phyloP scores from a whole-genome alignment of 2,329 filamentous ascomycete species.

The Beauveria brongniartii region DNA sequence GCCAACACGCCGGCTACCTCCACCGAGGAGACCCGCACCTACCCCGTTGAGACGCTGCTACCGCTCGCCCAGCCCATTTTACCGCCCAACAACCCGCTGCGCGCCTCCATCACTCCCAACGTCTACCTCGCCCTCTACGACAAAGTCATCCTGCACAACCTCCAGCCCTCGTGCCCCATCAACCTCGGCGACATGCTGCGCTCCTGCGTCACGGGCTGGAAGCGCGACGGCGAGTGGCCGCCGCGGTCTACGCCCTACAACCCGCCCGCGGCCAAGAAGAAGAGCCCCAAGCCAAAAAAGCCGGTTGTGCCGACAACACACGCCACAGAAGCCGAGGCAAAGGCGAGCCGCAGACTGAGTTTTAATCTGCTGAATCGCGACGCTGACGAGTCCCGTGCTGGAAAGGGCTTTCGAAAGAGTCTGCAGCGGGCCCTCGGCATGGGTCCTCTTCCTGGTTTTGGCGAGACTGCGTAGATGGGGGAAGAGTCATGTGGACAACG shows the following conservation, averaged over 20 bases:
- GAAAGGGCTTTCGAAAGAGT: slow-evolving; percentile 37
- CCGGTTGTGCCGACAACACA: slow-evolving; percentile 13
- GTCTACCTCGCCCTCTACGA: slow-evolving; percentile 80
- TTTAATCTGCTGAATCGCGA: slow-evolving; percentile 39
- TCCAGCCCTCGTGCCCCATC: slow-evolving; percentile 80
- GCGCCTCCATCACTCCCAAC: slow-evolving; percentile 63
- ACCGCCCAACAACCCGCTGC: slow-evolving; percentile 65
- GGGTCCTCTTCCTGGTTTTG: slow-evolving; percentile 17
- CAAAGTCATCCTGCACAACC: slow-evolving; percentile 72
- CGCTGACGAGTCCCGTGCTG: slow-evolving; percentile 21
- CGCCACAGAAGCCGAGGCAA: slow-evolving; percentile 19
- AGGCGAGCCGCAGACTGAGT: slow-evolving; percentile 35
- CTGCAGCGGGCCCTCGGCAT: slow-evolving; percentile 38
- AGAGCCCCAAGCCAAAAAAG: slow-evolving; percentile 33
- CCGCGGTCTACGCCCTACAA: slow-evolving; percentile 40
- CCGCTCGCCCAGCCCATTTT: slow-evolving; percentile 68
- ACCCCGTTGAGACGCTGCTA: slow-evolving; percentile 54
- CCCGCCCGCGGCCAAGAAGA: slow-evolving; percentile 28
- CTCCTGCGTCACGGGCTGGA: slow-evolving; percentile 84
- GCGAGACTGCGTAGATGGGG: slow-evolving; percentile 3
- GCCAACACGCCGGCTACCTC: slow-evolving; percentile 1
- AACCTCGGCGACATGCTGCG: slow-evolving; percentile 76
- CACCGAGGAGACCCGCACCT: slow-evolving; percentile 17
- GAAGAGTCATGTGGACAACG: neutral
- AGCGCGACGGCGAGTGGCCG: slow-evolving; percentile 88